Evolutionary conservation across 2,329 filamentous ascomycete species (phyloP), one percentile per base, ranked within the genome.

Genomic region (Karstenula rhodostoma): DNA sequence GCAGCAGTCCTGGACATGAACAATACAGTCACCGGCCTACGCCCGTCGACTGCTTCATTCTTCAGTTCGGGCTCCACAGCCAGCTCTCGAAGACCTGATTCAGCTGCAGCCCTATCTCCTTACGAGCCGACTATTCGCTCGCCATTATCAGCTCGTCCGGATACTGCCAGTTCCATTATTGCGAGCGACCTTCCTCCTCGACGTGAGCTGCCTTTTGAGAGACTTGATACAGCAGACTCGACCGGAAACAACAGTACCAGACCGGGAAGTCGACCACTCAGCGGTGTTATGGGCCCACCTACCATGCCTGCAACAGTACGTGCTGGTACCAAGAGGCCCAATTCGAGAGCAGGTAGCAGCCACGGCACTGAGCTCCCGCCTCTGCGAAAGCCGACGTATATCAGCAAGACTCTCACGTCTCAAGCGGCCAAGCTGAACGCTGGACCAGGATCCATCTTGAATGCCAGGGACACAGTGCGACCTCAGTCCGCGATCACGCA

Each of bases 131-230:
- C 17, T 27, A 22, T 44, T 37, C 23, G 29, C 3, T 10, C 57
- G 6, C 32, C 60, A 15, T 57, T 56, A n/a, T 32, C 50, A 3
- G 48, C 61, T 25, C 69, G 67, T 17, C 65, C 69, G 40, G 64
- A 63, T 9, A 69, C 67, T 33, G 61, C 69, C 33, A 58, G 63
- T 22, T 56, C 69, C 8, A 66, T 65, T 44, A 54, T 62, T 19
- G 62, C 68, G 29, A 54, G 63, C 12, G 62, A 63, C 17, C 67
- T 79, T 33, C 77, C 78, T 25, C 77, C 77, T 8, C 67, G 73
- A 52, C 72, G 78, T 50, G 78, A 80, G 61, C 71, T 80, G 19
- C 78, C 79, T 3, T 82, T 81, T 61, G 66, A 71, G 40, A 72
- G 76, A 8, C 65, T 72, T n/a, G 73, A 73, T 23, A 49, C 67